Percentiles rank a stretch among this genome's conserved stretches.
Evolutionary conservation across 345 rosid species (phyloP).

Genomic region (Iberis pinnata): DNA sequence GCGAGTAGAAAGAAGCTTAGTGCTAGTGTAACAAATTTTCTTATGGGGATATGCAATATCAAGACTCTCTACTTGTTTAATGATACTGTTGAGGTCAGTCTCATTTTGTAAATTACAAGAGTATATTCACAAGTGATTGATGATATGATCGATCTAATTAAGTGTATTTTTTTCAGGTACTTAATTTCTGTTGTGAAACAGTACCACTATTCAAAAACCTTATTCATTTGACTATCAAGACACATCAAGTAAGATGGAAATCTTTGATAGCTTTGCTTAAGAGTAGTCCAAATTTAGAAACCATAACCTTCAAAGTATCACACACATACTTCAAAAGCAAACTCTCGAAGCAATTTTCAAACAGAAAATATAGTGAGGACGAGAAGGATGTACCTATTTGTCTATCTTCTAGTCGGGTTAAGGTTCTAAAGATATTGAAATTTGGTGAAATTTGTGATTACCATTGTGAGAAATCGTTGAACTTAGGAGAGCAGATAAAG

Average conservation of each 20-base stretch:
- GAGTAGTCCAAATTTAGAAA: background rate
- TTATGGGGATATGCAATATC: background rate
- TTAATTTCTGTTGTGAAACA: background rate
- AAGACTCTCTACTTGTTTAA: conserved; percentile 7
- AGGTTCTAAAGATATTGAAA: background rate
- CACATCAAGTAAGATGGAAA: background rate
- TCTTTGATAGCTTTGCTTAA: background rate
- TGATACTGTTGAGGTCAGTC: background rate
- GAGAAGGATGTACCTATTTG: background rate
- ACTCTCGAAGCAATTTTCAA: background rate
- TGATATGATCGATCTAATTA: no score
- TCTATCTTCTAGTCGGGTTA: conserved; percentile 13
- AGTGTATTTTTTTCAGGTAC: background rate
- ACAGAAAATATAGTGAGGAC: background rate
- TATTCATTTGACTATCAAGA: background rate
- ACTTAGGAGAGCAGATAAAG: conserved; percentile 3
- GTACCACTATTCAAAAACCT: background rate
- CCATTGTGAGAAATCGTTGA: no score
- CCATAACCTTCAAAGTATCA: background rate
- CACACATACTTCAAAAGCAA: background rate
- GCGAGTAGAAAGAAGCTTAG: background rate
- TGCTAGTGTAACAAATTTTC: background rate
- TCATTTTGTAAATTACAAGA: background rate
- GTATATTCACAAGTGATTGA: no score
- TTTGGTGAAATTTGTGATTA: background rate